These are phyloP conservation scores for Oldenlandia corymbosa DNA, from an alignment of 257 asterid species.

Conservation along the genomic window DNA sequence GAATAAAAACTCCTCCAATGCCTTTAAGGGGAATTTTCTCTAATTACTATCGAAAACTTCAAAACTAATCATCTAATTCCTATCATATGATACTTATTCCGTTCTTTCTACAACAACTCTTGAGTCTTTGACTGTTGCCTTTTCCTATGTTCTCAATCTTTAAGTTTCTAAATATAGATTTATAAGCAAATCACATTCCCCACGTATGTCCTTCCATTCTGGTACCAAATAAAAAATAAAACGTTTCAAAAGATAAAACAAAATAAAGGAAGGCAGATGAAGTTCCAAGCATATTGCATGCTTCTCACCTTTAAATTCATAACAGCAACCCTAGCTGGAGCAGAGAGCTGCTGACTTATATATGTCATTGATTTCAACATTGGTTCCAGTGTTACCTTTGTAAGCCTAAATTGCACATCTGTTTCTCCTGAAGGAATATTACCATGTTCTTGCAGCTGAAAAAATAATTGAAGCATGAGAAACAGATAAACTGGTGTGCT, in stretches of 20 bases:
- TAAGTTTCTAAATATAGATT: no score
- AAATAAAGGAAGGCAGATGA: neutral
- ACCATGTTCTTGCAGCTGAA: conserved; percentile 75
- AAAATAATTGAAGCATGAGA: conserved; percentile 1
- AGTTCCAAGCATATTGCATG: neutral
- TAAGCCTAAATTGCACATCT: conserved; percentile 71
- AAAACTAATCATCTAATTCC: no score
- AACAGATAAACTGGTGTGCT: no score
- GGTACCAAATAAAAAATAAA: neutral
- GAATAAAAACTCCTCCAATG: no score
- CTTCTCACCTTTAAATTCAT: conserved; percentile 62
- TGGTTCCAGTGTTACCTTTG: conserved; percentile 67
- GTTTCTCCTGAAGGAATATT: conserved; percentile 63
- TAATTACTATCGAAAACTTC: no score
- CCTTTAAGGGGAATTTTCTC: no score
- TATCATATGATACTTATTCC: no score
- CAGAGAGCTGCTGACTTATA: conserved; percentile 66
- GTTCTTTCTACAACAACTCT: no score
- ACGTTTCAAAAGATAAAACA: neutral
- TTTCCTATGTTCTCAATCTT: no score
- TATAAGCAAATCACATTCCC: no score
- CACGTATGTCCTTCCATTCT: no score
- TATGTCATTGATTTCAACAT: conserved; percentile 76
- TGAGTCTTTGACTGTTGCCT: no score
- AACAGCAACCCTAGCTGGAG: conserved; percentile 71